phyloP scores from a whole-genome alignment of 2,329 filamentous ascomycete species.

The Colletotrichum salicis region DNA sequence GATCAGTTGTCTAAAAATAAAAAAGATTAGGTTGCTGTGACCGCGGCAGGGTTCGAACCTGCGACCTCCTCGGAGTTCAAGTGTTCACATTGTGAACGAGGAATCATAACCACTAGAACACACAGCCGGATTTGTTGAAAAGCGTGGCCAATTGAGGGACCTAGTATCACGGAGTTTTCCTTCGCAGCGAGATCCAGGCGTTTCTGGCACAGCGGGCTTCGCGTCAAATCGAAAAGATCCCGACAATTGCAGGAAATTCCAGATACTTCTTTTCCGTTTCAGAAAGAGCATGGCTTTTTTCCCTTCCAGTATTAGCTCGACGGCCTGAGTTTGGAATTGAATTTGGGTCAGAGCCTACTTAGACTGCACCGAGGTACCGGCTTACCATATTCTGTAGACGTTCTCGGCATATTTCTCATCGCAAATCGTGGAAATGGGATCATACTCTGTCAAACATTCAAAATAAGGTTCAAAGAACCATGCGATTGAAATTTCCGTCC shows the following conservation, averaged over 20 bases:
- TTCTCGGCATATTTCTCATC: not conserved
- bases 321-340: not conserved
- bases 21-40: not conserved
- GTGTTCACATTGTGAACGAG: constrained; percentile 24
- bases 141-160: rapidly evolving
- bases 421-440: rapidly evolving
- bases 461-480: too few relatives aligned
- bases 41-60: constrained; percentile 37
- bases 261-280: not conserved
- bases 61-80: constrained; percentile 33
- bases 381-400: not conserved
- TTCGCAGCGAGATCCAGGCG: not conserved
- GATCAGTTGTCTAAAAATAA: too few relatives aligned
- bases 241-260: not conserved
- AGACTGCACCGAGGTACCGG: not conserved
- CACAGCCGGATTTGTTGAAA: constrained; percentile 14
- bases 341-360: not conserved
- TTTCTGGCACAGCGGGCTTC: not conserved
- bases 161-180: not conserved
- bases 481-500: rapidly evolving
- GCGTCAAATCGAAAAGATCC: too few relatives aligned
- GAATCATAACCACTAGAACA: constrained; percentile 37
- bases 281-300: not conserved
- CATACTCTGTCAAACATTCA: rapidly evolving
- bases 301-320: not conserved